Conservation (phyloP, 805 yeast genomes). For the Brettanomyces naardenensis region DNA sequence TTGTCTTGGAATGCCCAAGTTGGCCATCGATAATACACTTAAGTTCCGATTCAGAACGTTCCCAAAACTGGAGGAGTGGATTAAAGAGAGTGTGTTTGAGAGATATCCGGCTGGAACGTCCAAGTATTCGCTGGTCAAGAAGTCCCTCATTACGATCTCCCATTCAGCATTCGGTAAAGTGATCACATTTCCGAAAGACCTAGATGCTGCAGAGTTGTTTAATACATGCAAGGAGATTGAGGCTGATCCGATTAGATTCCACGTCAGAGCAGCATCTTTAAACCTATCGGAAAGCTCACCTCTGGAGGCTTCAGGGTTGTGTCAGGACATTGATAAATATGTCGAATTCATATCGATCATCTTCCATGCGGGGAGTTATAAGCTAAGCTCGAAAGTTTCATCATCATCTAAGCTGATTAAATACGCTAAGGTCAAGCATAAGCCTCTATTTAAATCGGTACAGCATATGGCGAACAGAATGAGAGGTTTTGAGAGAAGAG, state of each 20-base stretch:
- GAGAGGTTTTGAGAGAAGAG: slow-evolving; percentile 3
- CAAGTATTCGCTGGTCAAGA: slow-evolving; percentile 34
- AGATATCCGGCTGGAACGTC: slow-evolving; percentile 50
- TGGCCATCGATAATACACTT: slow-evolving; percentile 27
- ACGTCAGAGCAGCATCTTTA: slow-evolving; percentile 28
- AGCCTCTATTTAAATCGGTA: slow-evolving; percentile 5
- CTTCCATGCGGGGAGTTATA: slow-evolving; percentile 17
- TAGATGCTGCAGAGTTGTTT: slow-evolving; percentile 26
- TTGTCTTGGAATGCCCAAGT: slow-evolving; percentile 31
- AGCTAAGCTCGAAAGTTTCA: slow-evolving; percentile 7
- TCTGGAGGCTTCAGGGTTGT: slow-evolving; percentile 9
- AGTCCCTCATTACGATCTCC: slow-evolving; percentile 28
- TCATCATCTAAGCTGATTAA: slow-evolving; percentile 17
- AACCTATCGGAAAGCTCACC: slow-evolving; percentile 14
- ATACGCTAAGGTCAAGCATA: slow-evolving; percentile 9
- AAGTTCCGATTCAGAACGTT: slow-evolving; percentile 28
- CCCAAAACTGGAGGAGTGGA: slow-evolving; percentile 34
- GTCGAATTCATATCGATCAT: slow-evolving; percentile 15
- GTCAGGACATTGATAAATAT: slow-evolving; percentile 8
- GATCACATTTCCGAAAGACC: slow-evolving; percentile 28
- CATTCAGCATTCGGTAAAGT: slow-evolving; percentile 30
- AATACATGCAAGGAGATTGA: slow-evolving; percentile 38
- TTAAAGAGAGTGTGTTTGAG: slow-evolving; percentile 31
- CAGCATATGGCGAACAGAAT: slow-evolving; percentile 6
- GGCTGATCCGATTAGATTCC: slow-evolving; percentile 39